These are phyloP conservation scores for Batrachochytrium dendrobatidis DNA, from an alignment of 371 early-diverging fungal genomes.

Conservation along the genomic window DNA sequence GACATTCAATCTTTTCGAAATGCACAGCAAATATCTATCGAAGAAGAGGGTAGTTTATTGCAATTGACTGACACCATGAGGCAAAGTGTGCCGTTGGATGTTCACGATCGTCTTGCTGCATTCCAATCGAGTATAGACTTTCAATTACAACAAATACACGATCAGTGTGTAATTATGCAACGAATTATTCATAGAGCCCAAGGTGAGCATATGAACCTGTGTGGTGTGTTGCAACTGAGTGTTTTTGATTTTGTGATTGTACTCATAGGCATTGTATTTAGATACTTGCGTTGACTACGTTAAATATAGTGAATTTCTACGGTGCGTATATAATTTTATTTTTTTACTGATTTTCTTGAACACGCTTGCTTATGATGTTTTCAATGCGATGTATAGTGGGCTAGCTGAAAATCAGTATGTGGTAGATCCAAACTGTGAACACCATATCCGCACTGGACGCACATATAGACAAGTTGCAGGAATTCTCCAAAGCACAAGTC, in stretches of 20 bases:
- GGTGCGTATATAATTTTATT: too few species aligned
- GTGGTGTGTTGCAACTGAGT: constrained; percentile 49
- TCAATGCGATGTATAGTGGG: too few species aligned
- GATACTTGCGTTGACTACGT: not conserved
- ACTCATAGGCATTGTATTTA: not conserved
- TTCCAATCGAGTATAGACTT: constrained; percentile 46
- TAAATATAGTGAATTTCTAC: not conserved
- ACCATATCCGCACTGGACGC: constrained; percentile 37
- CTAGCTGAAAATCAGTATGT: not conserved
- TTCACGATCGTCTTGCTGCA: constrained; percentile 48
- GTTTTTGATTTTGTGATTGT: constrained; percentile 12
- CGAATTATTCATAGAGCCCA: too few species aligned
- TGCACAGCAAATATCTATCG: constrained; percentile 39
- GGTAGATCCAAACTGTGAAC: not conserved
- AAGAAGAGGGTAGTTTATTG: constrained; percentile 42
- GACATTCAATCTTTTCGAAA: constrained; percentile 49
- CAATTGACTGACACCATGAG: constrained; percentile 26
- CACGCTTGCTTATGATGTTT: too few species aligned
- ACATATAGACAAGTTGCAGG: constrained; percentile 57
- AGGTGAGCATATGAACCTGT: constrained; percentile 58
- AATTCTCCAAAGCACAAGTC: constrained; percentile 53
- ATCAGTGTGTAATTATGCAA: constrained; percentile 59
- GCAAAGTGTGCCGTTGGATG: constrained; percentile 31
- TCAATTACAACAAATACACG: constrained; percentile 51
- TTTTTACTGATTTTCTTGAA: too few species aligned